Evolutionary conservation across 345 rosid genomes (phyloP).

Genomic region (Sonneratia alba): DNA sequence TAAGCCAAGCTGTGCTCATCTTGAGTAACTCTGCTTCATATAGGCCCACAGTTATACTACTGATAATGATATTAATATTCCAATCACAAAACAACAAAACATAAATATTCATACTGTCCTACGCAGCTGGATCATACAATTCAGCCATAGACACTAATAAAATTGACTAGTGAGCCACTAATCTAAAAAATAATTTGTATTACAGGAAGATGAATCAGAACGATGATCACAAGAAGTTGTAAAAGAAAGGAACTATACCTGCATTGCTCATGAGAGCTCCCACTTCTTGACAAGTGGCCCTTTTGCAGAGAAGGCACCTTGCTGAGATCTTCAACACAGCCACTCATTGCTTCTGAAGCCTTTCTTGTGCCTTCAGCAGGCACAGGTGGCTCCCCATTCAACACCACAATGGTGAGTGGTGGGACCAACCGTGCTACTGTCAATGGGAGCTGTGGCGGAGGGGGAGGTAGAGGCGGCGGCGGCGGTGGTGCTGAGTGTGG

Average conservation of each 20-base stretch:
- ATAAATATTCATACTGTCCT: not conserved
- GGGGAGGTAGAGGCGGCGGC: not conserved
- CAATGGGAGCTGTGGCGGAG: not conserved
- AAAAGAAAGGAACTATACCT: constrained; percentile 23
- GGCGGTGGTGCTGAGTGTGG: not conserved
- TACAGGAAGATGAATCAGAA: not conserved
- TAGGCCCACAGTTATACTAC: not conserved
- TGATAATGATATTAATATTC: not conserved
- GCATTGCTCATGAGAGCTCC: constrained; percentile 72
- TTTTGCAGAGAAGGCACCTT: constrained; percentile 29
- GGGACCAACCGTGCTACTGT: not conserved
- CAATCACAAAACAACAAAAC: not conserved
- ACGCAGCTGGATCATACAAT: not conserved
- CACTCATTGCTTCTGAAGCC: constrained; percentile 15
- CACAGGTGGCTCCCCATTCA: constrained; percentile 28
- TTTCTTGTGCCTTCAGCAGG: constrained; percentile 5
- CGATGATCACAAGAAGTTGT: not conserved
- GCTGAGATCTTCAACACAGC: constrained; percentile 20
- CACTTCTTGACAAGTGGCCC: constrained; percentile 38
- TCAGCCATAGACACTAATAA: not conserved
- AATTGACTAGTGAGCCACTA: not conserved
- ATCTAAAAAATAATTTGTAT: not conserved
- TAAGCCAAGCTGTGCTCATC: not conserved
- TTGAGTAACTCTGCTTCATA: not conserved
- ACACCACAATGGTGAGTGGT: constrained; percentile 33